Conservation (phyloP, 2,329 filamentous ascomycete genomes). For the Chrysoporthe austroafricana region DNA sequence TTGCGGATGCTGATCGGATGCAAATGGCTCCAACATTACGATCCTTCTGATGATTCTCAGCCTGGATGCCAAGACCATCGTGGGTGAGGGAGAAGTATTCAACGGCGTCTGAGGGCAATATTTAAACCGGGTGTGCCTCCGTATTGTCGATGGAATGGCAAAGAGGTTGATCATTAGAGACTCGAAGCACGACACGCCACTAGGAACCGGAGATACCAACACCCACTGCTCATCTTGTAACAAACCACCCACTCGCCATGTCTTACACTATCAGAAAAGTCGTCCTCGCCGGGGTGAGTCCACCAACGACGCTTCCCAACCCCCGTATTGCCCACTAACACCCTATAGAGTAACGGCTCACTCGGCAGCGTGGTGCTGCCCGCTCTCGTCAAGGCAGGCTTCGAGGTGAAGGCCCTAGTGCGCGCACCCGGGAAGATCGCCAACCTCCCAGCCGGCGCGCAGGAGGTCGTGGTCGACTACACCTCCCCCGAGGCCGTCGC, state of each 20-base stretch:
- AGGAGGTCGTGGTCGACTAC: slow-evolving; percentile 40
- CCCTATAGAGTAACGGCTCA: slow-evolving; percentile 35
- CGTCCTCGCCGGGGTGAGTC: slow-evolving; percentile 41
- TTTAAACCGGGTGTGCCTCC: background rate
- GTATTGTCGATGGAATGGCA: background rate
- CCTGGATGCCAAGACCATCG: too few species aligned
- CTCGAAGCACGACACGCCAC: background rate
- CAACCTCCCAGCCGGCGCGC: slow-evolving; percentile 32
- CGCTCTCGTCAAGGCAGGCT: slow-evolving; percentile 29
- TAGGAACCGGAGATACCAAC: background rate
- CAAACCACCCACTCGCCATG: background rate
- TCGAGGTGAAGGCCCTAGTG: slow-evolving; percentile 42
- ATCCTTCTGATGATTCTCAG: too few species aligned
- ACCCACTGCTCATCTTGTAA: background rate
- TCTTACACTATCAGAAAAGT: slow-evolving; percentile 42
- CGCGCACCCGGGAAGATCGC: slow-evolving; percentile 34
- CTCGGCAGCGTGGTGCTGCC: slow-evolving; percentile 36
- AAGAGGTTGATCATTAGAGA: background rate
- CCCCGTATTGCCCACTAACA: background rate
- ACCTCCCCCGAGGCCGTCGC: slow-evolving; percentile 41
- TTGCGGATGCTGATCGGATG: too few species aligned
- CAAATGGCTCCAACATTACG: too few species aligned
- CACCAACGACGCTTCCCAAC: background rate
- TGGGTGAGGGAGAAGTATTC: too few species aligned
- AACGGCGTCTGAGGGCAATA: background rate